Conservation (phyloP, 2,329 filamentous ascomycete genomes). For the Scorias spongiosa region DNA sequence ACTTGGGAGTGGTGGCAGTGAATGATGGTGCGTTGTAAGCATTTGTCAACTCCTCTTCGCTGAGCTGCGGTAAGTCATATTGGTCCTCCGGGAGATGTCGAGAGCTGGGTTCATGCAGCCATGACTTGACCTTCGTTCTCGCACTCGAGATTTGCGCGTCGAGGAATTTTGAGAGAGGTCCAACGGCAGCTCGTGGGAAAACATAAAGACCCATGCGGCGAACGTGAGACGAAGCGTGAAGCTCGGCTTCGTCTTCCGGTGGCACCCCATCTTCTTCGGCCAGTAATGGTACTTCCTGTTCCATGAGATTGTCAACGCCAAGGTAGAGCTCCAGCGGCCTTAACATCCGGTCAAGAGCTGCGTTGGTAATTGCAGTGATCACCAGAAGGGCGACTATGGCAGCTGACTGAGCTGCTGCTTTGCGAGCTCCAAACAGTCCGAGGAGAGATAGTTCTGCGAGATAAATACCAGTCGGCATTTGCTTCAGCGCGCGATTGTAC, state of each 20-base stretch:
- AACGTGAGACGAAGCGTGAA: conserved; percentile 18
- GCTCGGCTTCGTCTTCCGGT: conserved; percentile 12
- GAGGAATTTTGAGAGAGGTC: conserved; percentile 15
- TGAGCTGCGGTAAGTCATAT: conserved; percentile 8
- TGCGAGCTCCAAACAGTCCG: conserved; percentile 27
- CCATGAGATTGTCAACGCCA: conserved; percentile 17
- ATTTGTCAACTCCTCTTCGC: conserved; percentile 19
- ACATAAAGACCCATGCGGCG: conserved; percentile 14
- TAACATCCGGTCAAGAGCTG: conserved; percentile 16
- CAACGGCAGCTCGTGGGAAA: conserved; percentile 11
- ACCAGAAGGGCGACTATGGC: conserved; percentile 28
- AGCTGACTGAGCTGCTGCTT: conserved; percentile 25
- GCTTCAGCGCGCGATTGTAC: conserved; percentile 31
- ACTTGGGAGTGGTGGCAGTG: conserved; percentile 25
- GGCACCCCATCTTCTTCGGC: conserved; percentile 16
- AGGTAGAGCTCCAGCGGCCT: conserved; percentile 19
- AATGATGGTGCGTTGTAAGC: conserved; percentile 31
- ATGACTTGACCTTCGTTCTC: conserved; percentile 9
- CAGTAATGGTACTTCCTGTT: conserved; percentile 15
- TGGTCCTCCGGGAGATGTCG: conserved; percentile 7
- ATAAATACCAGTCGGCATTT: conserved; percentile 33
- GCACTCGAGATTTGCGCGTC: conserved; percentile 14
- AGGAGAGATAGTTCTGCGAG: conserved; percentile 34
- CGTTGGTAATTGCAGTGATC: conserved; percentile 19
- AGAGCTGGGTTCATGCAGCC: conserved; percentile 8